Conservation (phyloP, 495 filamentous ascomycete species). For the Penicillium cataractarum region DNA sequence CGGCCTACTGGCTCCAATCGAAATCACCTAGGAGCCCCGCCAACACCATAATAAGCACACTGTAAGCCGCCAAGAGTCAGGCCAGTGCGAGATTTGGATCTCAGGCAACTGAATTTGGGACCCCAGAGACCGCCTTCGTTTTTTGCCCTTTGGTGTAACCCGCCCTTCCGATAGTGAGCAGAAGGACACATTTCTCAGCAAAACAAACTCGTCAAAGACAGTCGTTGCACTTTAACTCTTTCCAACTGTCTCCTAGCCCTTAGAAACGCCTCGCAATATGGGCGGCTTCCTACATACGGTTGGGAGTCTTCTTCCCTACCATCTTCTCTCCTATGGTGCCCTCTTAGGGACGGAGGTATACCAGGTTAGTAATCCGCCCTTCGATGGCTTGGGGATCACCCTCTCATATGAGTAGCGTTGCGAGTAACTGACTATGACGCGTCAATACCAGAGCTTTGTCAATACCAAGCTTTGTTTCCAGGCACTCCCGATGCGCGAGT, state of each 20-base stretch:
- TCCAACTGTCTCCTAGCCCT: neutral
- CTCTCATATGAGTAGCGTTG: neutral
- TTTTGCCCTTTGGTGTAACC: conserved; percentile 9
- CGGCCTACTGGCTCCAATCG: neutral
- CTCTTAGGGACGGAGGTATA: conserved; percentile 57
- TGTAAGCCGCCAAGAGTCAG: conserved; percentile 10
- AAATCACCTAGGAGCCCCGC: neutral
- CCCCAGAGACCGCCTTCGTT: neutral
- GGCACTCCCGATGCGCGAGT: conserved; percentile 50
- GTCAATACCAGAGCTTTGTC: conserved; percentile 47
- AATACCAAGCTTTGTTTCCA: conserved; percentile 55
- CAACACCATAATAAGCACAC: neutral
- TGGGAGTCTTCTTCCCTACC: conserved; percentile 40
- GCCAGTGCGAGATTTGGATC: neutral
- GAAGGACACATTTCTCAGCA: neutral
- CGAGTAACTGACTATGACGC: neutral
- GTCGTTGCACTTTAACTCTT: neutral
- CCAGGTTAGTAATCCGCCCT: conserved; percentile 29
- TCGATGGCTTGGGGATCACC: neutral
- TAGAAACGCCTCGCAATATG: conserved; percentile 16
- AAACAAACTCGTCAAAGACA: neutral
- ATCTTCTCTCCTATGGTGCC: conserved; percentile 55
- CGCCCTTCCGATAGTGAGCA: neutral
- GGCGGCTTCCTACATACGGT: conserved; percentile 18
- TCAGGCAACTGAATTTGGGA: conserved; percentile 11